A percentile compares a stretch with the other conserved stretches of the same genome.
phyloP scores from a whole-genome alignment of 2,329 filamentous ascomycete species.

The Dactylella cylindrospora region DNA sequence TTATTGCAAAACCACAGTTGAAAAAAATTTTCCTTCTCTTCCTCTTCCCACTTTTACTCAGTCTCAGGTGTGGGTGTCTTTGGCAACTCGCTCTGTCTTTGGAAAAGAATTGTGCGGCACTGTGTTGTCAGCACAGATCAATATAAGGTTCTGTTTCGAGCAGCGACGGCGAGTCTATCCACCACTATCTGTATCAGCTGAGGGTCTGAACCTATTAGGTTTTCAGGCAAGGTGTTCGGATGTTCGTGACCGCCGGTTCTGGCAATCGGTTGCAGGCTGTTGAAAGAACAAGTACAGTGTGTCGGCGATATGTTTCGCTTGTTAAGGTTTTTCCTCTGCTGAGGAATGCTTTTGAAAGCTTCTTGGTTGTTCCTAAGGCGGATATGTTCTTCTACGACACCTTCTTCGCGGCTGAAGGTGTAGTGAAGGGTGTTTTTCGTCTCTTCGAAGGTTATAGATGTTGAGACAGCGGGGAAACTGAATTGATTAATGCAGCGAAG shows the following conservation, averaged over 20 bases:
- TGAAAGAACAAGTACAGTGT: background rate
- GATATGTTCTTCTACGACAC: background rate
- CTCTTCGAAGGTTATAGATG: constrained; percentile 22
- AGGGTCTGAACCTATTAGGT: background rate
- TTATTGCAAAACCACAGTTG: too few species aligned
- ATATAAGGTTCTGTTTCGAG: too few species aligned
- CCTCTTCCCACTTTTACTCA: background rate
- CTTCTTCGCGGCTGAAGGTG: background rate
- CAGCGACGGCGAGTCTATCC: constrained; percentile 10
- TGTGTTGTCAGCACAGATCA: too few species aligned
- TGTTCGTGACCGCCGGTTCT: constrained; percentile 23
- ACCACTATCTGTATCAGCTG: constrained; percentile 6
- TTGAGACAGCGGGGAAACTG: constrained; percentile 33
- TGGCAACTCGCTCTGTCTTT: too few species aligned
- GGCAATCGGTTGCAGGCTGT: constrained; percentile 11
- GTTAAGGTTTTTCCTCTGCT: background rate
- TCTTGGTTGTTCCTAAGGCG: too few species aligned
- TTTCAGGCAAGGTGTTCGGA: constrained; percentile 20
- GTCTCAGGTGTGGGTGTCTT: too few species aligned
- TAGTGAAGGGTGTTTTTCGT: constrained; percentile 1
- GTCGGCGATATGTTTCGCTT: constrained; percentile 6
- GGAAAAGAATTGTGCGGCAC: too few species aligned
- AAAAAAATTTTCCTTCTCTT: too few species aligned
- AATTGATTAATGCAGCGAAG: constrained; percentile 1
- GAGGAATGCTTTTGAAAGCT: too few species aligned